These are phyloP conservation scores for Mycena albidolilacea DNA, from an alignment of 768 basidiomycete genomes.

Conservation along the genomic window DNA sequence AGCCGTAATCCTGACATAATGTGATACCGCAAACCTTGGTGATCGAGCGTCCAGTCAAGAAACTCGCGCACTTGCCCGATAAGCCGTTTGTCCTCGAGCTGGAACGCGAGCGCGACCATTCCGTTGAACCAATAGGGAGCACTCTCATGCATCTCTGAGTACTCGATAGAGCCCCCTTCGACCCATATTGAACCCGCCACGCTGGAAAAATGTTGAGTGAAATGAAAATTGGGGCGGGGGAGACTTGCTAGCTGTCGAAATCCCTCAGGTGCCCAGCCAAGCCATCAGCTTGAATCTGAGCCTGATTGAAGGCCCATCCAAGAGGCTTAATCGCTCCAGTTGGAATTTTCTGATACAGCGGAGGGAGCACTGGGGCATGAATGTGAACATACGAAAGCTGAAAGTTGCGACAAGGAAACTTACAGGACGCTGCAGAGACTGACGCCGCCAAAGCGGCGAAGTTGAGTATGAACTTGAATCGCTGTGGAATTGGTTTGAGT, in stretches of 20 bases:
- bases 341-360: slow-evolving; percentile 50
- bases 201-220: slow-evolving; percentile 33
- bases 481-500: not conserved
- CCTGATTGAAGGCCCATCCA: slow-evolving; percentile 58
- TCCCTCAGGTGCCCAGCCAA: slow-evolving; percentile 59
- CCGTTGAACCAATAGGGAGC: slow-evolving; percentile 62
- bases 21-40: slow-evolving; percentile 43
- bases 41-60: slow-evolving; percentile 56
- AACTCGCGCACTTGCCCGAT: slow-evolving; percentile 56
- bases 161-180: slow-evolving; percentile 58
- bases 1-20: too few relatives aligned
- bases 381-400: not conserved
- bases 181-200: slow-evolving; percentile 62
- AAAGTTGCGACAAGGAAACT: not conserved
- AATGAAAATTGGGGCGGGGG: not conserved
- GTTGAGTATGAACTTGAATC: slow-evolving; percentile 20
- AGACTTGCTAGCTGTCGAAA: slow-evolving; percentile 56
- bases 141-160: slow-evolving; percentile 61
- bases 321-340: slow-evolving; percentile 55
- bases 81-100: slow-evolving; percentile 54
- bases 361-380: slow-evolving; percentile 46
- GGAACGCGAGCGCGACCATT: slow-evolving; percentile 60
- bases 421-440: slow-evolving; percentile 26
- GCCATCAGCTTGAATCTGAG: slow-evolving; percentile 58
- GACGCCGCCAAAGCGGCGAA: slow-evolving; percentile 15